phyloP scores from a whole-genome alignment of 2,329 filamentous ascomycete species.

The Neurospora sp. region DNA sequence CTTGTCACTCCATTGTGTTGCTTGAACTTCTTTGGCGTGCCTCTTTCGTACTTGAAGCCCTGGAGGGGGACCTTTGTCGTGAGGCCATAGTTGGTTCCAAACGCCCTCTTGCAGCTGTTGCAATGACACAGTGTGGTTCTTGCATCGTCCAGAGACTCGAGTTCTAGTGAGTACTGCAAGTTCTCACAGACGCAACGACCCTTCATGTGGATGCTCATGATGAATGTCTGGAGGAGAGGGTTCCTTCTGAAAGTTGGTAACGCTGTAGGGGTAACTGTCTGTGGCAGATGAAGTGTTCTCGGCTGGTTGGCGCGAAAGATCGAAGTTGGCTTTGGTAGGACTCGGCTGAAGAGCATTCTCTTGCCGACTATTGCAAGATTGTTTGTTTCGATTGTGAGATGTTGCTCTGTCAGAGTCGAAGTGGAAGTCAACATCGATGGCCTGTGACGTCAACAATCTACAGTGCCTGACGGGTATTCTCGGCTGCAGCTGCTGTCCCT shows the following conservation, averaged over 20 bases:
- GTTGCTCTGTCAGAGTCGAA: background rate
- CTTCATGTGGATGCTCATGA: slow-evolving; percentile 6
- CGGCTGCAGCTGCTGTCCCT: background rate
- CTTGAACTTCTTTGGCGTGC: slow-evolving; percentile 19
- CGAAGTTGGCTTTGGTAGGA: background rate
- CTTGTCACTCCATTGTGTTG: slow-evolving; percentile 24
- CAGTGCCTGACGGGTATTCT: background rate
- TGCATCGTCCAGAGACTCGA: slow-evolving; percentile 19
- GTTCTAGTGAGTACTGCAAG: slow-evolving; percentile 18
- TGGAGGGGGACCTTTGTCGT: slow-evolving; percentile 22
- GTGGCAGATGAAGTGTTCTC: background rate
- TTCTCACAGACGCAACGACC: slow-evolving; percentile 18
- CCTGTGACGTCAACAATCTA: background rate
- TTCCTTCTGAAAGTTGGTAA: background rate
- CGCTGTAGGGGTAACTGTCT: background rate
- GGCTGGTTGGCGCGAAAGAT: background rate
- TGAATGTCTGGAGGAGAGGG: background rate
- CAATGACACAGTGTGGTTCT: slow-evolving; percentile 26
- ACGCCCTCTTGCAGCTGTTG: slow-evolving; percentile 23
- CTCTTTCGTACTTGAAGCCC: slow-evolving; percentile 19
- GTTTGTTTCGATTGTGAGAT: background rate
- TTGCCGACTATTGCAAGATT: background rate
- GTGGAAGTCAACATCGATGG: background rate
- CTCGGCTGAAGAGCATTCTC: background rate
- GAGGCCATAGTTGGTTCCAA: slow-evolving; percentile 25